Percentiles rank a stretch among this genome's conserved stretches.
Conservation (phyloP, 2,329 filamentous ascomycete genomes). For the Penicillium palitans region DNA sequence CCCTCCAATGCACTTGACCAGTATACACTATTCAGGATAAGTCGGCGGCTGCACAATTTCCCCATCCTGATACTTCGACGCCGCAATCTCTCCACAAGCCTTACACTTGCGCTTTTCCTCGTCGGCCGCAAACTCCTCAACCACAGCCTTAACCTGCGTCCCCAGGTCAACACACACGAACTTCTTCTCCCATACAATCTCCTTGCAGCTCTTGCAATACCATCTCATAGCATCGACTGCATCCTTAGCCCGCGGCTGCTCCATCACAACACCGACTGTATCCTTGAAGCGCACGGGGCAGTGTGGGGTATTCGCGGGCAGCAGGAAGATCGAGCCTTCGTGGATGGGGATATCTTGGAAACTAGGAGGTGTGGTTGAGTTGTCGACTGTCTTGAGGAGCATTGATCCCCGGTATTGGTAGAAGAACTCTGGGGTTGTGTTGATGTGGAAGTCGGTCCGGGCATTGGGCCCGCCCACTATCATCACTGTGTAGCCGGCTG, state of each 20-base stretch:
- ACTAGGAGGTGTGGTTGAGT: constrained; percentile 48
- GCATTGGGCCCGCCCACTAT: constrained; percentile 96
- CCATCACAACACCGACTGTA: constrained; percentile 91
- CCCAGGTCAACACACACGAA: constrained; percentile 91
- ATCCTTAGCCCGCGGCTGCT: constrained; percentile 72
- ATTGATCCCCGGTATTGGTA: constrained; percentile 93
- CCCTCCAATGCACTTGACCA: not conserved
- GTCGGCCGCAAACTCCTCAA: constrained; percentile 74
- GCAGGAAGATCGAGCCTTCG: constrained; percentile 90
- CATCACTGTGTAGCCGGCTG: constrained; percentile 88
- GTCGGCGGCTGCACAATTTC: constrained; percentile 46
- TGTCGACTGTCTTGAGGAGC: constrained; percentile 87
- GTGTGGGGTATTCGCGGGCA: constrained; percentile 93
- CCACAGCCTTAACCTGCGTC: constrained; percentile 89
- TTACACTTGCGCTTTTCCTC: constrained; percentile 71
- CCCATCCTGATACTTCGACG: constrained; percentile 47
- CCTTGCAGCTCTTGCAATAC: constrained; percentile 76
- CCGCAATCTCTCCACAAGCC: constrained; percentile 73
- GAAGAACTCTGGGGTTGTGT: constrained; percentile 95
- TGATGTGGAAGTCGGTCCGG: constrained; percentile 97
- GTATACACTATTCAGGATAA: constrained; percentile 34
- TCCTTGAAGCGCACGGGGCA: constrained; percentile 91
- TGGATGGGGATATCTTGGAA: constrained; percentile 87
- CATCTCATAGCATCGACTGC: constrained; percentile 79
- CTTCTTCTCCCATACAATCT: constrained; percentile 76